Evolutionary conservation across 2,329 filamentous ascomycete species (phyloP).

Genomic region (Verticillium albo-atrum): DNA sequence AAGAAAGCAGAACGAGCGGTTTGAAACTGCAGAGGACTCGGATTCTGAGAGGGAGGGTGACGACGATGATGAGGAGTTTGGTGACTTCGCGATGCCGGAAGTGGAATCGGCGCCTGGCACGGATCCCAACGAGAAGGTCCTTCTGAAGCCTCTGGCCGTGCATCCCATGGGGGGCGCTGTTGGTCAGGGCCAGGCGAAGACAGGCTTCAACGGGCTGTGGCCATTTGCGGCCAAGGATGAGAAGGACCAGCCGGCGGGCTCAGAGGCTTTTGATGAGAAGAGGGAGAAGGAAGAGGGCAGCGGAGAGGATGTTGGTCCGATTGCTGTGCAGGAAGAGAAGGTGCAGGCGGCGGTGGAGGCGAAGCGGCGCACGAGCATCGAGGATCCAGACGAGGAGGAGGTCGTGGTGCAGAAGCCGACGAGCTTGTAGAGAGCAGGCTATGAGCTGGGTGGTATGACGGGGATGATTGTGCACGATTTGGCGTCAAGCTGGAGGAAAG

Average conservation of each 20-base stretch:
- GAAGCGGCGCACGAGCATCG: conserved; percentile 51
- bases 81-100: conserved; percentile 65
- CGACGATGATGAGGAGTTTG: conserved; percentile 60
- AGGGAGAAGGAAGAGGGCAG: conserved; percentile 21
- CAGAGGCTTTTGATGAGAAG: conserved; percentile 14
- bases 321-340: conserved; percentile 32
- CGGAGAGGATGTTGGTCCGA: conserved; percentile 18
- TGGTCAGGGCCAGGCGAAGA: conserved; percentile 24
- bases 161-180: conserved; percentile 41
- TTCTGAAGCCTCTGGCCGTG: conserved; percentile 51
- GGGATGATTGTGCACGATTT: not conserved
- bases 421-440: conserved; percentile 2
- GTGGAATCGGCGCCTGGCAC: conserved; percentile 26
- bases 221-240: conserved; percentile 45
- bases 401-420: conserved; percentile 28
- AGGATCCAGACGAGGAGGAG: conserved; percentile 54
- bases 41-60: conserved; percentile 48
- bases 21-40: conserved; percentile 38
- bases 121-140: conserved; percentile 32
- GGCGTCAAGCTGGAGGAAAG: not conserved
- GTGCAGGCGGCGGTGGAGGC: conserved; percentile 47
- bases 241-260: conserved; percentile 22
- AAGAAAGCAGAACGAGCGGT: conserved; percentile 22
- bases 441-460: not conserved
- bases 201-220: conserved; percentile 49